Evolutionary conservation across 192 early-diverging fungal species (phyloP).

Genomic region (Powellomyces hirtus): DNA sequence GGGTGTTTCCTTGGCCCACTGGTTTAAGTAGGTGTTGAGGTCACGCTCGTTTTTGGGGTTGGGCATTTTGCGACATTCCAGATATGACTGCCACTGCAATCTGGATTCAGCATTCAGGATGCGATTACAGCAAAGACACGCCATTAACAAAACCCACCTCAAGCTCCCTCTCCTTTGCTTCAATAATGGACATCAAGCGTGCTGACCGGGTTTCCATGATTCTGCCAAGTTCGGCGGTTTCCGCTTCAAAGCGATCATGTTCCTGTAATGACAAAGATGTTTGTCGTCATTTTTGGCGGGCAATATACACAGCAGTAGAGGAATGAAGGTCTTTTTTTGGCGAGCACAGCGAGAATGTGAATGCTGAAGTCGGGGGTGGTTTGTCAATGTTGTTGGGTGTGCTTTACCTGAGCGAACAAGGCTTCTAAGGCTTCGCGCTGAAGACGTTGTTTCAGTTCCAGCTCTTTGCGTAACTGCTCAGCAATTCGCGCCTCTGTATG

Average conservation of each 20-base stretch:
- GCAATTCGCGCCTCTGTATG: conserved; percentile 37
- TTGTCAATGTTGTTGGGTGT: no score
- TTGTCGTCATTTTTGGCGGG: neutral
- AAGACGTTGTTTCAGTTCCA: conserved; percentile 33
- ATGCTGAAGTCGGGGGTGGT: no score
- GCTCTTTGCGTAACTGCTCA: conserved; percentile 39
- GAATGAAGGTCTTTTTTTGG: no score
- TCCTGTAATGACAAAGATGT: conserved; percentile 17
- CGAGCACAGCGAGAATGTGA: no score
- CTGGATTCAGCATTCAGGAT: neutral
- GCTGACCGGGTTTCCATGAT: conserved; percentile 11
- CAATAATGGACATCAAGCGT: neutral
- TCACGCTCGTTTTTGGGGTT: conserved; percentile 46
- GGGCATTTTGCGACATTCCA: conserved; percentile 49
- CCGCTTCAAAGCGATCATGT: conserved; percentile 35
- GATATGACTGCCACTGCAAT: conserved; percentile 46
- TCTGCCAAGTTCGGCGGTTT: conserved; percentile 21
- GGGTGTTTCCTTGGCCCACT: conserved; percentile 39
- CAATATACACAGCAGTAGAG: no score
- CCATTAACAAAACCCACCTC: neutral
- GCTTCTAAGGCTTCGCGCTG: conserved; percentile 45
- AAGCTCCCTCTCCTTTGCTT: neutral
- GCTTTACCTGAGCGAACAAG: conserved; percentile 44
- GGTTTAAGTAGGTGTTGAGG: conserved; percentile 45
- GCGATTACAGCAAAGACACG: neutral